Evolutionary conservation across 495 filamentous ascomycete genomes (phyloP).

Genomic region (Usnea hakonensis): DNA sequence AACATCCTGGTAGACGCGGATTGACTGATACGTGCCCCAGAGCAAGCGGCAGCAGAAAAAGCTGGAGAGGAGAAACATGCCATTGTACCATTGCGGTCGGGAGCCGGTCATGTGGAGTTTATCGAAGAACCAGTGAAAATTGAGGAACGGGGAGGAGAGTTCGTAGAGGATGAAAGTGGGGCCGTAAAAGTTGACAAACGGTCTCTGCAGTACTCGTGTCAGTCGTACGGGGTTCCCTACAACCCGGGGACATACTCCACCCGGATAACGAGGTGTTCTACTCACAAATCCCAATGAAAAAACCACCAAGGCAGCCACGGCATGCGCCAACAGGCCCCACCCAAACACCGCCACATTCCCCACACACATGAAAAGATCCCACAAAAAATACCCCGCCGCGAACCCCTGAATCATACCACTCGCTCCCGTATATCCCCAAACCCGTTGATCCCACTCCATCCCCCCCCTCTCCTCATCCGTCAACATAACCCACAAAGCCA

Average conservation of each 20-base stretch:
- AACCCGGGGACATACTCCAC: not conserved
- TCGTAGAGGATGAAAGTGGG: conserved; percentile 94
- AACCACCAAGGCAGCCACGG: conserved; percentile 72
- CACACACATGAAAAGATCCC: conserved; percentile 74
- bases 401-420: conserved; percentile 75
- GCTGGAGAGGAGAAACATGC: conserved; percentile 56
- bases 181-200: conserved; percentile 90
- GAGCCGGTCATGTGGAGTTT: conserved; percentile 92
- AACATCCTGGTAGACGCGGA: conserved; percentile 71
- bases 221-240: conserved; percentile 3
- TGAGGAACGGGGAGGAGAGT: conserved; percentile 85
- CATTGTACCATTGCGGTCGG: conserved; percentile 75
- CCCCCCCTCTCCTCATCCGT: conserved; percentile 63
- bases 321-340: conserved; percentile 81
- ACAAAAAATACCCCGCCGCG: conserved; percentile 91
- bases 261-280: conserved; percentile 23
- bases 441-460: conserved; percentile 67
- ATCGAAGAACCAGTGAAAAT: conserved; percentile 99
- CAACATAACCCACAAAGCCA: conserved; percentile 79
- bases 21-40: conserved; percentile 82
- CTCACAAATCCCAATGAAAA: conserved; percentile 90
- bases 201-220: conserved; percentile 50
- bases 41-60: conserved; percentile 88
- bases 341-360: conserved; percentile 75
- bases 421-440: conserved; percentile 85